Conservation (phyloP, 208 protist genomes). For the Trypanosomatidae sp. region DNA sequence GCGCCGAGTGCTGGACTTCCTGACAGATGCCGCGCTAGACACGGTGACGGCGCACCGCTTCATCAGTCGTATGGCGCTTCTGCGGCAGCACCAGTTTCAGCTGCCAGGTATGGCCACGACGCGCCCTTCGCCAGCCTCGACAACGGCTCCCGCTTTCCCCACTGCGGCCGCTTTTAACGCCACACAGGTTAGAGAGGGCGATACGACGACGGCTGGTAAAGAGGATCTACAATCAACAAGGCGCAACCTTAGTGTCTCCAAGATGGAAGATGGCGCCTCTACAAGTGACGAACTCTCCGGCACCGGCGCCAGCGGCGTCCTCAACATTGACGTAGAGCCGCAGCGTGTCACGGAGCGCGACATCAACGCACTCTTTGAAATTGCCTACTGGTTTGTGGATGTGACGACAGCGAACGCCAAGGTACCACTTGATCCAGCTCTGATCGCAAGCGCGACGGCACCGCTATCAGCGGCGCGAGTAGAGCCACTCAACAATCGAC, state of each 20-base stretch:
- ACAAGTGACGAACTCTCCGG: background rate
- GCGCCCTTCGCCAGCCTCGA: background rate
- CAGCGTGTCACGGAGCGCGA: conserved; percentile 60
- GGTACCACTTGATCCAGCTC: conserved; percentile 40
- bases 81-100: conserved; percentile 50
- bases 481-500: background rate
- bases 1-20: conserved; percentile 58
- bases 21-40: conserved; percentile 79
- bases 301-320: conserved; percentile 3
- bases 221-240: no score
- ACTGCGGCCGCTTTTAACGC: background rate
- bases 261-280: background rate
- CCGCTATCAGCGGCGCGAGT: background rate
- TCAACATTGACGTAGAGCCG: conserved; percentile 13
- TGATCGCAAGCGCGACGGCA: conserved; percentile 9
- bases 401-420: conserved; percentile 66
- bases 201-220: background rate
- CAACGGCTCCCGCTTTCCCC: background rate
- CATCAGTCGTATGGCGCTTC: conserved; percentile 57
- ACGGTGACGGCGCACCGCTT: conserved; percentile 65
- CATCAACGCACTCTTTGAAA: conserved; percentile 76
- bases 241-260: background rate
- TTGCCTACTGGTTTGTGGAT: conserved; percentile 83
- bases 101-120: conserved; percentile 25
- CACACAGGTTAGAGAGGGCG: background rate